These are phyloP conservation scores for Syzygium oleosum DNA, from an alignment of 345 rosid species.

Conservation along the genomic window DNA sequence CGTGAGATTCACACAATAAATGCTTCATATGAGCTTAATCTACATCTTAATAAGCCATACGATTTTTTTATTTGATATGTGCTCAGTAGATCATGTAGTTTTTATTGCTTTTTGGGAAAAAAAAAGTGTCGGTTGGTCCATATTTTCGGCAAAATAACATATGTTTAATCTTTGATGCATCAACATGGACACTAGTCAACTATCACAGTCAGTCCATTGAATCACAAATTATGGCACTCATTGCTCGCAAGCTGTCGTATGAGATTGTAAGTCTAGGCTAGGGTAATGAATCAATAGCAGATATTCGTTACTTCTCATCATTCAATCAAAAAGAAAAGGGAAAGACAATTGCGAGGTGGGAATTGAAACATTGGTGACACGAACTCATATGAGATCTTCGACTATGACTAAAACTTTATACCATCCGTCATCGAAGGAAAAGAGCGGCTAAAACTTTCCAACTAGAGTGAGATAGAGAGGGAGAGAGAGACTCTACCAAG, in stretches of 20 bases:
- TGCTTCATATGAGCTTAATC: neutral
- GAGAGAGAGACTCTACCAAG: constrained; percentile 25
- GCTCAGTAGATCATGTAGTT: neutral
- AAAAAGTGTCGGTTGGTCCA: neutral
- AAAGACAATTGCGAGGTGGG: no score
- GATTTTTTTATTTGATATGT: no score
- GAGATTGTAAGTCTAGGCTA: neutral
- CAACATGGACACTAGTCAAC: neutral
- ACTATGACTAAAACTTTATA: no score
- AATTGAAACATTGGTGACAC: no score
- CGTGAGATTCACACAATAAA: neutral
- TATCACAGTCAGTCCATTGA: neutral
- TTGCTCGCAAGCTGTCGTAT: neutral
- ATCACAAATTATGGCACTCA: neutral
- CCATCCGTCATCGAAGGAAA: no score
- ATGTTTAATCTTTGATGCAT: neutral
- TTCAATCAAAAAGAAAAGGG: neutral
- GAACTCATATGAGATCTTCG: no score
- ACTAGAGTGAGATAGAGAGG: neutral
- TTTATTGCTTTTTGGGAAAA: neutral
- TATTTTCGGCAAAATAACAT: neutral
- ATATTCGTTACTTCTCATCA: neutral
- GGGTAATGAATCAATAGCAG: neutral
- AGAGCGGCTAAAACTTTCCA: no score
- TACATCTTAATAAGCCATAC: neutral